These are phyloP conservation scores for Cystoisospora suis DNA, from an alignment of 169 alveolate genomes.

Conservation along the genomic window DNA sequence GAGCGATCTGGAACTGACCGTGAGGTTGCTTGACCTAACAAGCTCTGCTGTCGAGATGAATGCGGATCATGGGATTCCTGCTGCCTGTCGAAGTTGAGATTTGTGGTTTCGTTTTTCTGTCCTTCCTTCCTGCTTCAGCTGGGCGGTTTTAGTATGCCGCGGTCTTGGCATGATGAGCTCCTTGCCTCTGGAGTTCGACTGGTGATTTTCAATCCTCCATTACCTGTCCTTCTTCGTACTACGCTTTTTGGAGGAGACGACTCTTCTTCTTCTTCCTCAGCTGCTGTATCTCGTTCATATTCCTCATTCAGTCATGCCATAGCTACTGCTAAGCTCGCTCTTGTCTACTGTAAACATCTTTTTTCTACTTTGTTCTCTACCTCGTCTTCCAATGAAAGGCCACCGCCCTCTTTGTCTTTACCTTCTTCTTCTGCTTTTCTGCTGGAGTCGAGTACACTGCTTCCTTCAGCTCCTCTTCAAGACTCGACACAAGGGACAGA, in stretches of 20 bases:
- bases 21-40: too few relatives aligned
- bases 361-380: background rate
- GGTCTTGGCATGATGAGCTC: slow-evolving; percentile 1
- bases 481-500: background rate
- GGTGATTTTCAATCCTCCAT: slow-evolving; percentile 16
- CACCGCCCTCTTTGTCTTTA: too few relatives aligned
- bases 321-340: background rate
- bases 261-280: background rate
- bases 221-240: background rate
- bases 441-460: background rate
- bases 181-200: background rate
- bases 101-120: too few relatives aligned
- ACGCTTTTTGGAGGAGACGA: too few relatives aligned
- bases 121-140: background rate
- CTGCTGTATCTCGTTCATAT: too few relatives aligned
- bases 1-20: too few relatives aligned
- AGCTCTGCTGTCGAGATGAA: too few relatives aligned
- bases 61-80: too few relatives aligned
- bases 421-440: too few relatives aligned
- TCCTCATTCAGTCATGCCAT: background rate
- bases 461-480: background rate
- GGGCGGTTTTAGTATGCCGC: background rate
- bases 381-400: background rate
- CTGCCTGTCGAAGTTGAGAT: too few relatives aligned
- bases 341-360: background rate